Evolutionary conservation across 345 rosid genomes (phyloP), one percentile per base, ranked within the genome.

Genomic region (Moricandia arvensis): DNA sequence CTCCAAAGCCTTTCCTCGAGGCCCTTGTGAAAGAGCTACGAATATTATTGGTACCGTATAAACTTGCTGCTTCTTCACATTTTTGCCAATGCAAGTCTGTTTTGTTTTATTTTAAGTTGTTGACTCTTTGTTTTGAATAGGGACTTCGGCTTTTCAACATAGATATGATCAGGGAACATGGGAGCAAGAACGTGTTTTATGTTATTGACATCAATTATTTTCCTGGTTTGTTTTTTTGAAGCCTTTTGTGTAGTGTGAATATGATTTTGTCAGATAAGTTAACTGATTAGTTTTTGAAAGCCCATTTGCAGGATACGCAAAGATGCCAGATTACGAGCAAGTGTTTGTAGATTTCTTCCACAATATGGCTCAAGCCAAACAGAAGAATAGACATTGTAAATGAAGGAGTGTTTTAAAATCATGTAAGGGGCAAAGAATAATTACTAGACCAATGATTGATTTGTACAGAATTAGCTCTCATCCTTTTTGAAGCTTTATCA

Each of bases 181-280:
- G 91, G 71, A 85, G 87, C 54, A 86, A 83, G 74, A 91, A 91
- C 49, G 55, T 63, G 61, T 94, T 85, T 80, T 90, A 89, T 69
- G 97, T 90, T 72, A 87, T 94, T 17, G 98, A 94, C 91, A 90
- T 94, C 78, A 94, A 94, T 80, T 91, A 91, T 85, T 94, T 91
- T 74, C 98, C 97, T 62, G 97, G 98, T 7, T 79, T 41, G 10
- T 53, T 6, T 21, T n/a, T 57, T n/a, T 57, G 27, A 5, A 53
- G 38, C 37, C 18, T 53, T 55, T 15, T 57, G 41, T 26, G 34
- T n/a, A 31, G 66, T 63, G 18, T 53, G 18, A 21, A 33, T n/a
- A 29, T 53, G 63, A 24, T 34, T 3, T 9, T 18, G 10, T 59
- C n/a, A 16, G 10, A 18, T 60, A 60, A 31, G 26, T 21, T 41